These are phyloP conservation scores for Neopestalotiopsis sp. DNA, from an alignment of 2,329 filamentous ascomycete genomes.

Conservation along the genomic window DNA sequence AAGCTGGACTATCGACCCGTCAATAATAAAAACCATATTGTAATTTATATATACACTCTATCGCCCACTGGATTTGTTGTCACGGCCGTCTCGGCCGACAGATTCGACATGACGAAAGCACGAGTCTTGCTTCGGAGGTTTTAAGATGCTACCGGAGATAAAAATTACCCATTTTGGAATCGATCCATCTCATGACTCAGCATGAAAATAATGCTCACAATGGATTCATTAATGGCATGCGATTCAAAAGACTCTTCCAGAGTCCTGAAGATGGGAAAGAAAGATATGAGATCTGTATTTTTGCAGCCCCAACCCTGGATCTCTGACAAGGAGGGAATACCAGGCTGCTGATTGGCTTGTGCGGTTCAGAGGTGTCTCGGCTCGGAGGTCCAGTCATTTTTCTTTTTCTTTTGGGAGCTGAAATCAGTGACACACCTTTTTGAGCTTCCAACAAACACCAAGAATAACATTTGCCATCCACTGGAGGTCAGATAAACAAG, in stretches of 20 bases:
- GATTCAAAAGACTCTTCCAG: no score
- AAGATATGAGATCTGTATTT: neutral
- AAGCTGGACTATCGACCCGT: neutral
- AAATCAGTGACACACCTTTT: neutral
- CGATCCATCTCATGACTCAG: neutral
- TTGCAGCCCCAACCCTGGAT: neutral
- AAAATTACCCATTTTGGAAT: neutral
- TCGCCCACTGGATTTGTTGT: neutral
- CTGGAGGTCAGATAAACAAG: no score
- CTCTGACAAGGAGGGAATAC: neutral
- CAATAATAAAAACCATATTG: neutral
- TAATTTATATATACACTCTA: neutral
- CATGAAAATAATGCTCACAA: neutral
- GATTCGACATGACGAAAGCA: neutral
- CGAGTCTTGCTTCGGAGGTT: neutral
- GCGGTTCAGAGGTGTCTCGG: neutral
- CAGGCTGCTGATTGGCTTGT: neutral
- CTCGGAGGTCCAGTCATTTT: neutral
- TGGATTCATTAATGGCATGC: no score
- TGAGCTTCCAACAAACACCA: neutral
- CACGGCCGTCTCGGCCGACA: neutral
- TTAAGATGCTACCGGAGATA: neutral
- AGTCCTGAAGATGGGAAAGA: no score
- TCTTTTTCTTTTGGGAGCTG: neutral
- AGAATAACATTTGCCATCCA: no score